Evolutionary conservation across 2,329 filamentous ascomycete genomes (phyloP), one percentile per base, ranked within the genome.

Genomic region (Fusarium stilboides): DNA sequence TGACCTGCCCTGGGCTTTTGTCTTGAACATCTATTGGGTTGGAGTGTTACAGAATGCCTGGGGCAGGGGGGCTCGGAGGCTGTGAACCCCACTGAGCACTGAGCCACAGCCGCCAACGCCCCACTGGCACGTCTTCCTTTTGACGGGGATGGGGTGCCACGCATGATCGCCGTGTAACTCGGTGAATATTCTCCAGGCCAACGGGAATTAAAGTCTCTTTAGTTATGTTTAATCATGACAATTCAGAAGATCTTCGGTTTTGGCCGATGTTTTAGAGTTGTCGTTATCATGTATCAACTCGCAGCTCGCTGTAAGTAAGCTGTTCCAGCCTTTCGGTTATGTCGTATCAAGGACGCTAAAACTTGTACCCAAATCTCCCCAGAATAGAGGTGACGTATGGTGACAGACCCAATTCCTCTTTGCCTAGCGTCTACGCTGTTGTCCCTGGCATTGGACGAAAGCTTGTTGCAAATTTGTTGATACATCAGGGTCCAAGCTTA

Each of bases 51-150:
- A 65, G 61, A 59, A 50, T 45, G 50, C 54, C 58, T 34, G 59
- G 57, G 54, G 55, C 44, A 56, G 57, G 59, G 51, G n/a, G 22
- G 44, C 43, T 33, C 58, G 51, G 40, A 68, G 54, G 70, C 60
- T 60, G 60, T 65, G 69, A 68, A 39, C 46, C 62, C 68, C 64
- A 70, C 71, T 70, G 44, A 50, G 70, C 49, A 69, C 69, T 70
- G 66, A 63, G 71, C 72, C 72, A 74, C 72, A 72, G 72, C 72
- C 70, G 70, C 65, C 70, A 59, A 49, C 39, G 59, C 60, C 65
- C 53, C 53, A 53, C 22, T 24, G 22, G 22, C 20, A 52, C 20
- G 4, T 19, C 50, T 39, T 20, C n/a, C 28, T 22, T n/a, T 26
- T 40, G 42, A 37, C 46, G 47, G 55, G 39, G 33, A 42, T 24